Conservation (phyloP, 208 protist genomes). For the Trypanosoma theileri region DNA sequence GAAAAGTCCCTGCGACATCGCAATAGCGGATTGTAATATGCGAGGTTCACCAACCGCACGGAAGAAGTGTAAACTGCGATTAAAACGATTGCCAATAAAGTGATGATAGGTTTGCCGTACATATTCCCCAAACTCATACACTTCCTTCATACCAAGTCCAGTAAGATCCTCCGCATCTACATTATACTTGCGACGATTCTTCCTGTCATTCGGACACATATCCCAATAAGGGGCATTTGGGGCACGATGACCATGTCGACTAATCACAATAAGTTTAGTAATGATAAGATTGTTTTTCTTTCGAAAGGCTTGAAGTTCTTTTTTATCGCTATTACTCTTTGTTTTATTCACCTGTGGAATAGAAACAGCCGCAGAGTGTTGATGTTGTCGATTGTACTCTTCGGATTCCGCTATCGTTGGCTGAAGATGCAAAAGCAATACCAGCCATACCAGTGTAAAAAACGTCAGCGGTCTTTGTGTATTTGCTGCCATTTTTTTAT, state of each 20-base stretch:
- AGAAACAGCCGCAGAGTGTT: slow-evolving; percentile 1
- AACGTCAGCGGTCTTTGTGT: too few relatives aligned
- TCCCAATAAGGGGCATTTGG: slow-evolving; percentile 80
- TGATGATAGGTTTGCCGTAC: slow-evolving; percentile 50
- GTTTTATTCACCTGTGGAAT: slow-evolving; percentile 4
- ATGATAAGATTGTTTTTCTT: slow-evolving; percentile 53
- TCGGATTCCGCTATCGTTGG: neutral
- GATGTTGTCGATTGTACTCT: neutral
- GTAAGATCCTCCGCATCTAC: slow-evolving; percentile 70
- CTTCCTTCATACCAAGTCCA: slow-evolving; percentile 78
- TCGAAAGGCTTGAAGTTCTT: neutral
- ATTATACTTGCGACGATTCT: slow-evolving; percentile 54
- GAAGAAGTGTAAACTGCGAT: slow-evolving; percentile 77
- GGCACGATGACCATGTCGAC: slow-evolving; percentile 78
- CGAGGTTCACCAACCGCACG: slow-evolving; percentile 83
- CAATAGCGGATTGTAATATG: slow-evolving; percentile 80
- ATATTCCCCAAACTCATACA: slow-evolving; percentile 71
- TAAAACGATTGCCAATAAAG: slow-evolving; percentile 73
- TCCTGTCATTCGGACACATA: slow-evolving; percentile 62
- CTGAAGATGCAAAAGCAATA: neutral
- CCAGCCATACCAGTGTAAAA: too few relatives aligned
- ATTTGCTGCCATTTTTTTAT: too few relatives aligned
- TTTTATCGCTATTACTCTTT: slow-evolving; percentile 1
- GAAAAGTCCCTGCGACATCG: slow-evolving; percentile 74
- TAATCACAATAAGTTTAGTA: slow-evolving; percentile 73